Conservation (phyloP, 257 asterid species). For the Ajuga chamaepitys region DNA sequence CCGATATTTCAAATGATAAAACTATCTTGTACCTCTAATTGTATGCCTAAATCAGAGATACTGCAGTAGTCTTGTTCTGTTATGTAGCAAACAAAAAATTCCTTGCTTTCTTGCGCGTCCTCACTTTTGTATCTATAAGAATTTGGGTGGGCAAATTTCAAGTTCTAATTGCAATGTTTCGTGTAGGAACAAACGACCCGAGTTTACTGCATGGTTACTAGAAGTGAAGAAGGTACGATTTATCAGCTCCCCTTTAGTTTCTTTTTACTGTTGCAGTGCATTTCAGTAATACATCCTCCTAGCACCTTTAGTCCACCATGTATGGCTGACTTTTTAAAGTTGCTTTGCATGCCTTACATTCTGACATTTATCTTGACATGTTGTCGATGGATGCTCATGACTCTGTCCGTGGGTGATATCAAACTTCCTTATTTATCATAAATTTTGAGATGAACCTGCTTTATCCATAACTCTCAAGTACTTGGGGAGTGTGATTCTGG, state of each 20-base stretch:
- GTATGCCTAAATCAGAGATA: background rate
- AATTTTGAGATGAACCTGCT: background rate
- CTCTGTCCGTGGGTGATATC: background rate
- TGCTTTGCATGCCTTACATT: background rate
- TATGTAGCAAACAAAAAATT: background rate
- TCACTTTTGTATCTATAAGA: background rate
- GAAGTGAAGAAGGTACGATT: conserved; percentile 76
- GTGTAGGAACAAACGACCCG: conserved; percentile 91
- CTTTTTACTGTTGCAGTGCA: background rate
- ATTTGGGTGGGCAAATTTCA: background rate
- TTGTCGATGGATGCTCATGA: background rate
- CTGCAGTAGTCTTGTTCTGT: background rate
- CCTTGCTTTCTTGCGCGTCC: background rate
- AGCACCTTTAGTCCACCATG: background rate
- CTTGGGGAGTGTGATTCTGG: background rate
- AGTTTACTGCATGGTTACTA: conserved; percentile 85
- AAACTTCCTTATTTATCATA: background rate
- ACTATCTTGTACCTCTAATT: background rate
- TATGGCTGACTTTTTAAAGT: background rate
- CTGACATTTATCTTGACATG: background rate
- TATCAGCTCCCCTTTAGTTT: background rate
- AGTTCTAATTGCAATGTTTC: conserved; percentile 16
- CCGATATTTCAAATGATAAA: background rate
- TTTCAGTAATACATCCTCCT: background rate
- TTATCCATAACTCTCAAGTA: background rate